Conservation (phyloP, 257 asterid genomes). For the Solanum boliviense region DNA sequence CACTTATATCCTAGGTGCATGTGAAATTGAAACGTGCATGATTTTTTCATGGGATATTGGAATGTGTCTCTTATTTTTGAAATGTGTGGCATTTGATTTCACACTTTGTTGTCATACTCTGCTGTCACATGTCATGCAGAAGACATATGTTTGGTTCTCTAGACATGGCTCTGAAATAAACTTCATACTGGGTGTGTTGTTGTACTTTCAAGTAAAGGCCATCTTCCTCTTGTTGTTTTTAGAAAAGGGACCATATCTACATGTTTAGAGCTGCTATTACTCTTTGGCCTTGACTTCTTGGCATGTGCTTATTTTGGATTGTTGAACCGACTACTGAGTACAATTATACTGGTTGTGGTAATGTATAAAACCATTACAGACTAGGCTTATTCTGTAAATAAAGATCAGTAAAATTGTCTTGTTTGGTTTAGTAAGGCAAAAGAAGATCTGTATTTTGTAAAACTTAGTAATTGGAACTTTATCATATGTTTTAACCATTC, state of each 20-base stretch:
- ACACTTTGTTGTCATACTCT: not conserved
- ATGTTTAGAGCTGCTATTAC: not conserved
- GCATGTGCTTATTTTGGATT: not conserved
- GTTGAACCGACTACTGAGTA: not conserved
- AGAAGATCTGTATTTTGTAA: not conserved
- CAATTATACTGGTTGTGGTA: not conserved
- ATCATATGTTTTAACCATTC: not conserved
- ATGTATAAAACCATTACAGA: not conserved
- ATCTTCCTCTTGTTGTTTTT: not conserved
- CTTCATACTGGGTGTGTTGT: not conserved
- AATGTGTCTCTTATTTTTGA: not conserved
- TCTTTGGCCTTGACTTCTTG: not conserved
- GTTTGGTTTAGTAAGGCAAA: not conserved
- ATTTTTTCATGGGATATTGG: not conserved
- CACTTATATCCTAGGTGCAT: not conserved
- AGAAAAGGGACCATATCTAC: not conserved
- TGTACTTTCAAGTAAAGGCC: not conserved
- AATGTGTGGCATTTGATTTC: not conserved
- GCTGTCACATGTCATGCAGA: not conserved
- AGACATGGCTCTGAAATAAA: not conserved
- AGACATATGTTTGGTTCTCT: not conserved
- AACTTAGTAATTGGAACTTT: not conserved
- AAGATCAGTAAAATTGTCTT: not conserved
- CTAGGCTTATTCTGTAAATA: not conserved
- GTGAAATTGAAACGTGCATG: not conserved